phyloP scores from a whole-genome alignment of 2,329 filamentous ascomycete species.

The Botryotinia globosa region DNA sequence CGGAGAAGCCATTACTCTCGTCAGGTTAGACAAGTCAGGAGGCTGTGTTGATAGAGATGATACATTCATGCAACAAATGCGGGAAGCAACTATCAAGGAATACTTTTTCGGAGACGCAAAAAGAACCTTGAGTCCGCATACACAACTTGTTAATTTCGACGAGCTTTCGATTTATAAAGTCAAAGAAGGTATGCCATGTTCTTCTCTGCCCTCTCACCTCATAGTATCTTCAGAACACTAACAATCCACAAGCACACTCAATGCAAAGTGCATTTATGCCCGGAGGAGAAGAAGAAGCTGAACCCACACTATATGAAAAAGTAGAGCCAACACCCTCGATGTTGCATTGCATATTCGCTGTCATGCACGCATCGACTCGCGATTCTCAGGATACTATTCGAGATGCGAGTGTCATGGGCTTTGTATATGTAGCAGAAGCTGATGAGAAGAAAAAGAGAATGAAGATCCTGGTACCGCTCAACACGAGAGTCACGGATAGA shows the following conservation, averaged over 20 bases:
- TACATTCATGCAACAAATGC: conserved; percentile 67
- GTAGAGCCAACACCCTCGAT: conserved; percentile 65
- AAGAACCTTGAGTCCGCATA: conserved; percentile 79
- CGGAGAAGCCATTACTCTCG: conserved; percentile 69
- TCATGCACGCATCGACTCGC: conserved; percentile 72
- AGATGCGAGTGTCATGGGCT: conserved; percentile 83
- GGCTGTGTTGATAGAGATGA: conserved; percentile 78
- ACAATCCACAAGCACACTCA: conserved; percentile 29
- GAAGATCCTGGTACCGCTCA: conserved; percentile 78
- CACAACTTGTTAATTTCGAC: conserved; percentile 77
- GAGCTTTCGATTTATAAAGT: conserved; percentile 71
- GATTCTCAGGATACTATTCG: conserved; percentile 71
- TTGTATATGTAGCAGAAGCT: conserved; percentile 88
- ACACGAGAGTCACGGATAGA: conserved; percentile 72
- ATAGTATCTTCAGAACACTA: conserved; percentile 12
- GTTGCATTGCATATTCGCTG: conserved; percentile 78
- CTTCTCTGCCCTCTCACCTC: not conserved
- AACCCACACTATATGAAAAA: conserved; percentile 53
- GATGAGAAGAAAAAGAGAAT: conserved; percentile 80
- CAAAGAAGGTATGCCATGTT: conserved; percentile 49
- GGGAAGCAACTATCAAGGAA: conserved; percentile 76
- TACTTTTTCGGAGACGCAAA: conserved; percentile 90
- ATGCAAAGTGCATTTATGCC: conserved; percentile 38
- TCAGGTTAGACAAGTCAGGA: conserved; percentile 79
- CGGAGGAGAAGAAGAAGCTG: conserved; percentile 35